Evolutionary conservation across 2,329 filamentous ascomycete genomes (phyloP).

Genomic region (Xylaria digitata): DNA sequence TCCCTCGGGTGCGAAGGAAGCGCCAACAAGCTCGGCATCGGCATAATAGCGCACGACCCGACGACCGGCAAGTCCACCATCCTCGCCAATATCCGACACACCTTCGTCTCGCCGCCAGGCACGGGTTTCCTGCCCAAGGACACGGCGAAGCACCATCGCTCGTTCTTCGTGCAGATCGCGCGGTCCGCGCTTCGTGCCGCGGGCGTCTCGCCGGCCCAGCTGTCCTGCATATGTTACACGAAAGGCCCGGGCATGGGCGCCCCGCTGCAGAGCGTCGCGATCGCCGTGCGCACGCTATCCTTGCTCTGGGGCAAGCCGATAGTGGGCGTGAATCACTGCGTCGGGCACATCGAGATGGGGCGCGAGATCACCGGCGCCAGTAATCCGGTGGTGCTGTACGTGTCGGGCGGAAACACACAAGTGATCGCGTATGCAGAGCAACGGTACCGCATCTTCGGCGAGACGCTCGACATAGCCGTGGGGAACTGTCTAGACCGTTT

Average conservation of each 20-base stretch:
- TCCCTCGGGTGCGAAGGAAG: slow-evolving; percentile 82
- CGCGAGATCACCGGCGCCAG: slow-evolving; percentile 87
- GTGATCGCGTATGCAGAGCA: slow-evolving; percentile 96
- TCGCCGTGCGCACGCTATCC: slow-evolving; percentile 83
- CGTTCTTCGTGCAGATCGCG: slow-evolving; percentile 84
- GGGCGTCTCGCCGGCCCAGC: slow-evolving; percentile 67
- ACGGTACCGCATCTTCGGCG: slow-evolving; percentile 96
- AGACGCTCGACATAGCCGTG: slow-evolving; percentile 96
- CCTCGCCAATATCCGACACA: slow-evolving; percentile 94
- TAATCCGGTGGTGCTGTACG: slow-evolving; percentile 96
- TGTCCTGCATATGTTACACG: slow-evolving; percentile 96
- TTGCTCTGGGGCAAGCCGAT: slow-evolving; percentile 90
- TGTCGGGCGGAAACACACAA: slow-evolving; percentile 95
- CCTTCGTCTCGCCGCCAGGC: slow-evolving; percentile 89
- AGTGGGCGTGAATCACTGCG: slow-evolving; percentile 96
- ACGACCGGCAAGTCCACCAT: slow-evolving; percentile 70
- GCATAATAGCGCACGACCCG: slow-evolving; percentile 82
- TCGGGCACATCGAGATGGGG: slow-evolving; percentile 99
- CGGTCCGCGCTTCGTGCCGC: slow-evolving; percentile 81
- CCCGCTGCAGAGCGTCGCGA: slow-evolving; percentile 85
- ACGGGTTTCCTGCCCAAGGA: slow-evolving; percentile 97
- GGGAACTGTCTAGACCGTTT: slow-evolving; percentile 98
- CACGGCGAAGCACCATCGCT: slow-evolving; percentile 90
- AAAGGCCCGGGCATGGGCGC: slow-evolving; percentile 97
- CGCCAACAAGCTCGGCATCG: slow-evolving; percentile 96